Evolutionary conservation across 1,139 yeast genomes (phyloP), one percentile per base, ranked within the genome.

Genomic region (Geotrichum fermentans): DNA sequence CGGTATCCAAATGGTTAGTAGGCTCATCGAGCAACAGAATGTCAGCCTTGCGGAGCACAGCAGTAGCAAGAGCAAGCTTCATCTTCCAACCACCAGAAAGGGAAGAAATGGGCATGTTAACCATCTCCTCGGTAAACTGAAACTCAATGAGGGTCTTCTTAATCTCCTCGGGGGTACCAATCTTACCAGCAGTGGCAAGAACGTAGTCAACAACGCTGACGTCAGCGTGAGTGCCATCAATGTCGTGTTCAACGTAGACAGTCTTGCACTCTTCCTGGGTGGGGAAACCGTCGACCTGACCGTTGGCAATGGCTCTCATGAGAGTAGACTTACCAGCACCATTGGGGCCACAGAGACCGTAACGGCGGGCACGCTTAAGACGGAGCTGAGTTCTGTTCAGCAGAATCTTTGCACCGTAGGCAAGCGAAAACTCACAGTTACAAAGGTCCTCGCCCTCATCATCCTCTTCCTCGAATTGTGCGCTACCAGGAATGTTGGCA

Each of bases 31-130:
- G 83, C 74, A 92, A 81, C 75, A 92, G 80, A 71, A 92, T 92
- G 76, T 92, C 97, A 66, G 97, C 97, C 77, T 89, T 89, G 81
- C 87, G 87, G 77, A 92, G 85, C 72, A 92, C 97, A 70, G 98
- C 98, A 78, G 97, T 87, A 65, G 97, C 97, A 69, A 92, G 82
- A 71, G 97, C 98, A 73, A 92, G 83, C 79, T 92, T 92, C 98
- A 92, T 92, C 83, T 92, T 92, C 98, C 98, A 92, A 82, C 98
- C 98, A 83, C 98, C 98, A 68, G 97, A 90, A 65, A 92, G 80
- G 59, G 97, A 87, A 70, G 89, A 83, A 72, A 92, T 90, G 72
- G 95, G 95, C 92, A 84, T 85, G 62, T 68, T 73, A 70, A 82
- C 80, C 96, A 89, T 89, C 68, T 82, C 95, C 57, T 87, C 92